phyloP scores from a whole-genome alignment of 345 rosid genomes.

The Hibiscus trionum region DNA sequence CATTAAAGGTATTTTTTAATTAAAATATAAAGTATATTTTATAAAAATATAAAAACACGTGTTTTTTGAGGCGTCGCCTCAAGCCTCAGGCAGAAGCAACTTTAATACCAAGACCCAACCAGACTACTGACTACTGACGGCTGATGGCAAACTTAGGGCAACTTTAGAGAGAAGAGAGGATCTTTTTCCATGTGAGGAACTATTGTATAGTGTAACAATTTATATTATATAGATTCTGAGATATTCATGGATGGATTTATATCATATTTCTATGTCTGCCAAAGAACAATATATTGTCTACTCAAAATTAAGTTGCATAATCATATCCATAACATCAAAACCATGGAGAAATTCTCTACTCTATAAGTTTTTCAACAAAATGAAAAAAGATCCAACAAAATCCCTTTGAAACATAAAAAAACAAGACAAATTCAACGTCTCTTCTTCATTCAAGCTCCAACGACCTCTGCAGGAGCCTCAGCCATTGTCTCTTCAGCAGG shows the following conservation, averaged over 20 bases:
- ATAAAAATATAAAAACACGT: no score
- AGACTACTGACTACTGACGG: no score
- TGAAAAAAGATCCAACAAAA: neutral
- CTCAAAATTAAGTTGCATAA: neutral
- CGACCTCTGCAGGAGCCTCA: constrained; percentile 52
- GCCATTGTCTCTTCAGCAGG: constrained; percentile 64
- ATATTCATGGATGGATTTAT: neutral
- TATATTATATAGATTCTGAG: neutral
- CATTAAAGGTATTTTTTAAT: no score
- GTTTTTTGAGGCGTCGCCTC: no score
- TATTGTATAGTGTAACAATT: no score
- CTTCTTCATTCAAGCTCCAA: constrained; percentile 41
- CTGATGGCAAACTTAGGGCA: no score
- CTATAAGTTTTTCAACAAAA: neutral
- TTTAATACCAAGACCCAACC: no score
- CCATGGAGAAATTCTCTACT: constrained; percentile 3
- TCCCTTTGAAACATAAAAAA: neutral
- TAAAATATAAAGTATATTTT: no score
- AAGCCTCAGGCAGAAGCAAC: no score
- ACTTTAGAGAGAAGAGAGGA: no score
- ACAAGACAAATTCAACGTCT: neutral
- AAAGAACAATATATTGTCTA: neutral
- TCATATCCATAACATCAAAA: constrained; percentile 6
- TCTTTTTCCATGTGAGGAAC: no score
- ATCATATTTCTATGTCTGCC: neutral